A percentile compares a stretch with the other conserved stretches of the same genome.
phyloP scores from a whole-genome alignment of 169 alveolate genomes.

The Eimeria sp. region DNA sequence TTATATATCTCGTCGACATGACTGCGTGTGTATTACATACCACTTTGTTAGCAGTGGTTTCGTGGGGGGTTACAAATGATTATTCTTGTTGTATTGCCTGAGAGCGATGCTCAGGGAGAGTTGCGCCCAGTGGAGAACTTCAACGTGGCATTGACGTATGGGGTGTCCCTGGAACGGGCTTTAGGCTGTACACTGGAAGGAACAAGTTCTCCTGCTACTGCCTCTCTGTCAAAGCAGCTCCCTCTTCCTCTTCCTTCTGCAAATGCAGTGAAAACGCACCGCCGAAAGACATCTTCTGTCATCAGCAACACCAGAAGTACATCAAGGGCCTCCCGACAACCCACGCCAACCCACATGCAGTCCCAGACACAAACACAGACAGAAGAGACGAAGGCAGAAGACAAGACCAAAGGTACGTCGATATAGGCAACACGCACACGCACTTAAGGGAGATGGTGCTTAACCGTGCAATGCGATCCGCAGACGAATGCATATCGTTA shows the following conservation, averaged over 20 bases:
- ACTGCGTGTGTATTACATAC: background rate
- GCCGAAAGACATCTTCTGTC: conserved; percentile 48
- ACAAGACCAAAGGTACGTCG: background rate
- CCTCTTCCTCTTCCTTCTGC: background rate
- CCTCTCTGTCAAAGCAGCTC: conserved; percentile 16
- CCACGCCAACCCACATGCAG: background rate
- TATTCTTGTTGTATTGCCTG: background rate
- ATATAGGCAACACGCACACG: background rate
- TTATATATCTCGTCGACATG: background rate
- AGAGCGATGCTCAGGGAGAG: conserved; percentile 37
- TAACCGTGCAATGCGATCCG: no score
- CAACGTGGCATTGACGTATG: conserved; percentile 73
- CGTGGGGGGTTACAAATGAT: background rate
- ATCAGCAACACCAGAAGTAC: conserved; percentile 19
- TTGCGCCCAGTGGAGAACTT: conserved; percentile 77
- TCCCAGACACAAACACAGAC: background rate
- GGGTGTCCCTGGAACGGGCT: conserved; percentile 41
- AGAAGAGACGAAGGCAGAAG: conserved; percentile 8
- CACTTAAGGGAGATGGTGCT: background rate
- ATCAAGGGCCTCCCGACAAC: conserved; percentile 13
- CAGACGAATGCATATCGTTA: no score
- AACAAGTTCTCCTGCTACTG: conserved; percentile 40
- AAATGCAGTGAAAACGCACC: background rate
- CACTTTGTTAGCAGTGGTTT: background rate
- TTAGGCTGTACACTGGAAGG: conserved; percentile 31